Base-by-base conservation (phyloP, 495 filamentous ascomycete genomes). In the Neurospora sp. region DNA sequence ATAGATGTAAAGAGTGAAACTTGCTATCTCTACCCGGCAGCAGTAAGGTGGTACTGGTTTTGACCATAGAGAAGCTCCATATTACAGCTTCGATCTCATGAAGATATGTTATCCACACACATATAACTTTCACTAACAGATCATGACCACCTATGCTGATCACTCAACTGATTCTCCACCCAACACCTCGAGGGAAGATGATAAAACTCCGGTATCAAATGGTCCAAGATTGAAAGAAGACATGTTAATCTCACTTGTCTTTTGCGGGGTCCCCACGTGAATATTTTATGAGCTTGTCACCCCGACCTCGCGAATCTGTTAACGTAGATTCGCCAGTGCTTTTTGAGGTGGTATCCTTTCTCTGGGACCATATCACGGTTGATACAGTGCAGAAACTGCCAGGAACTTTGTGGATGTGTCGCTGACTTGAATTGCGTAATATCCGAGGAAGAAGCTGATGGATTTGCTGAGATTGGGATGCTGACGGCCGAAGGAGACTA, bases 221-320 rank as follows among this genome's bases (percentile, higher is more conserved):
- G 27, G 2, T 2, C 6, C 0, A 3, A 18, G 14, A 35, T 62
- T 62, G 5, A 0, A 0, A 16, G 1, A 35, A 62, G 20, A 35
- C 14, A 31, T 1, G 12, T 16, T 16, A 0, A 31, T 62, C 54
- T 4, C 1, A 7, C 23, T 16, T 2, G 54, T 31, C 2, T 16
- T 16, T 31, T 62, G 23, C 54, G 54, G 54, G 54, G 54, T 62
- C 12, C 9, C 27, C 27, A 31, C 2, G 27, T 62, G 5, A 31
- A 5, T 16, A 1, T 18, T 18, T 0, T 1, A 18, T 9, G 1
- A 8, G 1, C 2, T 62, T 3, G 3, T 16, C 12, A 35, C 1
- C 1, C 5, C 12, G 0, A 62, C 0, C 0, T 62, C 27, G 54
- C 5, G 54, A 35, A 18, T 62, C 54, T 35, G 54, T 62, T 18